Evolutionary conservation across 805 yeast genomes (phyloP), one percentile per base, ranked within the genome.

Genomic region (Myxozyma mucilagina): DNA sequence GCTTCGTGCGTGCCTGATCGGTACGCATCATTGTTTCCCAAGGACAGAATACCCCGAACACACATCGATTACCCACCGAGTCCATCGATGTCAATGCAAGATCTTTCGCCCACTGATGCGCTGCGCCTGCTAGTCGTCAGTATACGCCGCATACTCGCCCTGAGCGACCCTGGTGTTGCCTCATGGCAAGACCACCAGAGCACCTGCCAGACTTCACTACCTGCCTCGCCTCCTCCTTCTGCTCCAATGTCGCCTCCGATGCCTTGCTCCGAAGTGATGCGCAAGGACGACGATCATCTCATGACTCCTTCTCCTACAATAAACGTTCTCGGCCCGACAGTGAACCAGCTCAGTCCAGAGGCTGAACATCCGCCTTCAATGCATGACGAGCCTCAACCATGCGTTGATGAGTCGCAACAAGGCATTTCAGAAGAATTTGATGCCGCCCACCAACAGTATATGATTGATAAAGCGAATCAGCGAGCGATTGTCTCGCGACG

Each of bases 401-500:
- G 16, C 36, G 42, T 13, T 13, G 35, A 16, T 18, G 20, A 31
- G 35, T 16, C 20, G n/a, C 57, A 16, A 20, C 38, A 29, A 42
- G 29, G 11, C 16, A 43, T 11, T 11, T 47, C 39, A 1, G 44
- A 24, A 38, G 53, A 29, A 36, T 34, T 32, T 50, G 45, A 42
- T 13, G 32, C 41, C 18, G 45, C 38, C 20, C 58, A 47, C 34
- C 24, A 32, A 35, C 38, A 29, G 32, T 31, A 39, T 38, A 24
- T 35, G 35, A 38, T 50, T 36, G 64, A 59, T 56, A 54, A 52
- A 39, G 43, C 48, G 9, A 51, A 50, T 42, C 67, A 63, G 53
- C 63, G 59, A 44, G 48, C 57, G 11, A 48, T 59, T 24, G 69
- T 73, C 31, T 64, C 74, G 4, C 60, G 71, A 16, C 63, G 75